phyloP scores from a whole-genome alignment of 2,329 filamentous ascomycete genomes.

The Tothia fuscella region DNA sequence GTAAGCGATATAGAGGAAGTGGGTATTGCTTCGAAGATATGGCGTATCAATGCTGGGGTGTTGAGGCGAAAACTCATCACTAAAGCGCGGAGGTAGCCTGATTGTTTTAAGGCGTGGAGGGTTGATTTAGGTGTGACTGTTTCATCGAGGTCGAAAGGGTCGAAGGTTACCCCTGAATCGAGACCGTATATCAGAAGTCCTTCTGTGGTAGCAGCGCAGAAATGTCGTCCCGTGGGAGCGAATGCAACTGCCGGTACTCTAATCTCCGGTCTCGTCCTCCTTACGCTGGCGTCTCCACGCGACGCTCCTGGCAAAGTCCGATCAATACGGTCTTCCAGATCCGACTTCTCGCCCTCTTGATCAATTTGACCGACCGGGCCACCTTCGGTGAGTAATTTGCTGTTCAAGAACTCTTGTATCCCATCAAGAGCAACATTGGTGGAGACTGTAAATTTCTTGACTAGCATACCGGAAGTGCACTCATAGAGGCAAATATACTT shows the following conservation, averaged over 20 bases:
- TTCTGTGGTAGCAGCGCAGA: constrained; percentile 92
- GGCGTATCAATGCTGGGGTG: constrained; percentile 66
- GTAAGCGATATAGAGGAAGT: constrained; percentile 62
- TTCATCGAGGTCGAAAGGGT: constrained; percentile 92
- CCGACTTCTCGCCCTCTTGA: constrained; percentile 75
- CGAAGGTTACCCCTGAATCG: constrained; percentile 73
- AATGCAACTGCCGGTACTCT: constrained; percentile 77
- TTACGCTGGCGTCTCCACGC: constrained; percentile 70
- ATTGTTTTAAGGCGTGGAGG: constrained; percentile 57
- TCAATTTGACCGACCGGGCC: constrained; percentile 79
- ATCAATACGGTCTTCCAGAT: constrained; percentile 75
- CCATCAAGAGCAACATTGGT: constrained; percentile 92
- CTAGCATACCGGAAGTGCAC: constrained; percentile 76
- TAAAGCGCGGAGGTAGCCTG: constrained; percentile 80
- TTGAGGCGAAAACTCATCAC: constrained; percentile 97
- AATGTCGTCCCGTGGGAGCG: constrained; percentile 75
- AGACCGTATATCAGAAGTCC: constrained; percentile 88
- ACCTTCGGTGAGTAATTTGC: constrained; percentile 78
- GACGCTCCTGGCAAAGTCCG: constrained; percentile 71
- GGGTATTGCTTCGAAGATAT: constrained; percentile 76
- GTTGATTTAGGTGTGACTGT: constrained; percentile 73
- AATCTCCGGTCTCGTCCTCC: constrained; percentile 69
- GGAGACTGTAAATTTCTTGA: constrained; percentile 93
- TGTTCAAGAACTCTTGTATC: constrained; percentile 95
- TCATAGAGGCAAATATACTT: constrained; percentile 98